phyloP scores from a whole-genome alignment of 2,329 filamentous ascomycete species.

The Stenocarpella maydis region DNA sequence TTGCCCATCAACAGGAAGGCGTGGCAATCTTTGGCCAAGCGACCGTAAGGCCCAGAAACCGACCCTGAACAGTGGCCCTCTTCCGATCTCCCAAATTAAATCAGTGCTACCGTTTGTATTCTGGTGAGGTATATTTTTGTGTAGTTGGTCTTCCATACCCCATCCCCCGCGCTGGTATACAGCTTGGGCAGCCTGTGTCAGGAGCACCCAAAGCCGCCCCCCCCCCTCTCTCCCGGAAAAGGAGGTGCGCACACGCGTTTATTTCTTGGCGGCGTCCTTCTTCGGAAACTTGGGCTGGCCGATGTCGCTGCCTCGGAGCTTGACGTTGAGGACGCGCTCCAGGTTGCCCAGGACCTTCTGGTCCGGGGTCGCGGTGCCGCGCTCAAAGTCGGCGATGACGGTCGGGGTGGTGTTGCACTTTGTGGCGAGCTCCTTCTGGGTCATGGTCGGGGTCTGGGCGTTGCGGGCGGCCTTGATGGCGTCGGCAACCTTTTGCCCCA shows the following conservation, averaged over 20 bases:
- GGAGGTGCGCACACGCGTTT: slow-evolving; percentile 13
- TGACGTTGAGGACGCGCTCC: slow-evolving; percentile 87
- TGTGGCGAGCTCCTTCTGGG: slow-evolving; percentile 86
- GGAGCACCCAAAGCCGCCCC: too few species aligned
- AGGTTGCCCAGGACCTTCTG: slow-evolving; percentile 82
- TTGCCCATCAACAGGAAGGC: slow-evolving; percentile 3
- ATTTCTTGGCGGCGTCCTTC: slow-evolving; percentile 41
- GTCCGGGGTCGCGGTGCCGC: slow-evolving; percentile 78
- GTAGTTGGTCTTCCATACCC: too few species aligned
- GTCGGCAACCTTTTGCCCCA: slow-evolving; percentile 81
- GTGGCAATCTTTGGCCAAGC: neutral
- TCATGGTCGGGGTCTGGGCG: slow-evolving; percentile 92
- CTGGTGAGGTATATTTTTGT: neutral
- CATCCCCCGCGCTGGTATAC: neutral
- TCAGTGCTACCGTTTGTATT: neutral
- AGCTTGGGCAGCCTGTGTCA: neutral
- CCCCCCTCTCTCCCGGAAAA: too few species aligned
- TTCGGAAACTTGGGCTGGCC: slow-evolving; percentile 74
- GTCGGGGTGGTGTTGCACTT: slow-evolving; percentile 88
- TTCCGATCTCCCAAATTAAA: neutral
- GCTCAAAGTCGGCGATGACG: slow-evolving; percentile 86
- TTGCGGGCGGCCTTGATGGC: slow-evolving; percentile 83
- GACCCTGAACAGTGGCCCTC: neutral
- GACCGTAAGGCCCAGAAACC: neutral
- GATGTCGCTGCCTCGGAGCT: slow-evolving; percentile 86